phyloP scores from a whole-genome alignment of 768 basidiomycete species.

The Boletellus ananas region DNA sequence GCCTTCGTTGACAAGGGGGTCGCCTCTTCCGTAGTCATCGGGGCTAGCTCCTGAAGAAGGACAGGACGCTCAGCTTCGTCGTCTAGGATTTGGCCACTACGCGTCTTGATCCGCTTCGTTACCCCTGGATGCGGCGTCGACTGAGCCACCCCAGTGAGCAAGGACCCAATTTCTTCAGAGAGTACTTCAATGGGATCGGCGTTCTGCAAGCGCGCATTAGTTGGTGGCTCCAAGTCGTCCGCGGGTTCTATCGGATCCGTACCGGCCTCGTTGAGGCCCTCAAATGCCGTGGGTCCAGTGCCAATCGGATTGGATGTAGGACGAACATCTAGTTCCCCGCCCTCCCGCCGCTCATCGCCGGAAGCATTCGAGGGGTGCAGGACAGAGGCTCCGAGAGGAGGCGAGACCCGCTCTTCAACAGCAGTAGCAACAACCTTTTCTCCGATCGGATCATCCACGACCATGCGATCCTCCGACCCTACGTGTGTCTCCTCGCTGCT shows the following conservation, averaged over 20 bases:
- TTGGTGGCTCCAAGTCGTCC: constrained; percentile 31
- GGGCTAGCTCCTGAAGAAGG: constrained; percentile 18
- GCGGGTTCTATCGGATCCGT: constrained; percentile 45
- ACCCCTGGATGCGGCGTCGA: constrained; percentile 33
- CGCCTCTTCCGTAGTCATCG: constrained; percentile 17
- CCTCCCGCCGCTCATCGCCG: background rate
- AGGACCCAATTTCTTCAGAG: constrained; percentile 4
- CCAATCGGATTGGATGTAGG: background rate
- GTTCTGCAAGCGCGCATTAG: constrained; percentile 5
- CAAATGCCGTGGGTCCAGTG: background rate
- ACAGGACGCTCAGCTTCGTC: constrained; percentile 23
- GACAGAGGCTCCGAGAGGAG: background rate
- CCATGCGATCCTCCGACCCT: constrained; percentile 18
- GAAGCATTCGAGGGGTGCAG: background rate
- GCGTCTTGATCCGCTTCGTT: constrained; percentile 41
- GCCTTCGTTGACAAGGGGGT: constrained; percentile 21
- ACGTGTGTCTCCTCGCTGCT: constrained; percentile 19
- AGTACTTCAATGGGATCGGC: constrained; percentile 31
- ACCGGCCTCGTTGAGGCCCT: background rate
- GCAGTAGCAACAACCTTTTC: background rate
- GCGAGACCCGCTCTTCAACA: background rate
- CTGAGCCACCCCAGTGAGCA: constrained; percentile 2
- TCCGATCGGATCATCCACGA: constrained; percentile 4
- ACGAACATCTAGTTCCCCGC: constrained; percentile 20
- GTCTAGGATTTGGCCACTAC: constrained; percentile 32